Evolutionary conservation across 257 asterid genomes (phyloP).

Genomic region (Verbena officinalis): DNA sequence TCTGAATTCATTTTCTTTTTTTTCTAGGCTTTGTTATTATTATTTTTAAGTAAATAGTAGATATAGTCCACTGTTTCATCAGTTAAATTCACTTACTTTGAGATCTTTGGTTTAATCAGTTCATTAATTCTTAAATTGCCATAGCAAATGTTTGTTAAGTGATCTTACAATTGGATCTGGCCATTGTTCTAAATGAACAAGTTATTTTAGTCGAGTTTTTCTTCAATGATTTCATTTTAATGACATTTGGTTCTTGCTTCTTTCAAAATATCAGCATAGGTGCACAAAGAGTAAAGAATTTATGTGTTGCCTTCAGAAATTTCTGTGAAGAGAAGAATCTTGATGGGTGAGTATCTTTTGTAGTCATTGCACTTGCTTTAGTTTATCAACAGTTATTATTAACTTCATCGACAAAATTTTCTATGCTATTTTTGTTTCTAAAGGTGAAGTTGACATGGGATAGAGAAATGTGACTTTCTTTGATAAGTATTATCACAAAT

Average conservation of each 20-base stretch:
- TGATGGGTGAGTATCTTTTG: conserved; percentile 61
- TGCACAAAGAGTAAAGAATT: conserved; percentile 65
- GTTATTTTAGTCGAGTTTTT: not conserved
- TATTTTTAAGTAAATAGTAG: not conserved
- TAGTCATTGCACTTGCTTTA: conserved; percentile 1
- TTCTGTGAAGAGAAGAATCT: conserved; percentile 67
- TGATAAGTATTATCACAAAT: not conserved
- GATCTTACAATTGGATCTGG: conserved; percentile 27
- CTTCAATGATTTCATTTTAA: not conserved
- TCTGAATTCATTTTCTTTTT: not conserved
- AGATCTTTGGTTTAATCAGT: conserved; percentile 7
- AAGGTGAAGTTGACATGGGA: not conserved
- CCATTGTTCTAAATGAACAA: not conserved
- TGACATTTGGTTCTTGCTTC: not conserved
- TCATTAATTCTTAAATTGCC: conserved; percentile 2
- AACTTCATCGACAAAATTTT: not conserved
- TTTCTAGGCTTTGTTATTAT: not conserved
- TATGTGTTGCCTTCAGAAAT: conserved; percentile 62
- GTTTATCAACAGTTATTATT: not conserved
- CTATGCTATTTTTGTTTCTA: not conserved
- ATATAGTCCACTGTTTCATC: conserved; percentile 17
- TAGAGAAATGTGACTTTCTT: not conserved
- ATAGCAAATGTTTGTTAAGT: conserved; percentile 4
- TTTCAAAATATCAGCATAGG: conserved; percentile 55
- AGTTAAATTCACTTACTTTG: conserved; percentile 11